These are phyloP conservation scores for Fusarium musae DNA, from an alignment of 2,329 filamentous ascomycete genomes.

Conservation along the genomic window DNA sequence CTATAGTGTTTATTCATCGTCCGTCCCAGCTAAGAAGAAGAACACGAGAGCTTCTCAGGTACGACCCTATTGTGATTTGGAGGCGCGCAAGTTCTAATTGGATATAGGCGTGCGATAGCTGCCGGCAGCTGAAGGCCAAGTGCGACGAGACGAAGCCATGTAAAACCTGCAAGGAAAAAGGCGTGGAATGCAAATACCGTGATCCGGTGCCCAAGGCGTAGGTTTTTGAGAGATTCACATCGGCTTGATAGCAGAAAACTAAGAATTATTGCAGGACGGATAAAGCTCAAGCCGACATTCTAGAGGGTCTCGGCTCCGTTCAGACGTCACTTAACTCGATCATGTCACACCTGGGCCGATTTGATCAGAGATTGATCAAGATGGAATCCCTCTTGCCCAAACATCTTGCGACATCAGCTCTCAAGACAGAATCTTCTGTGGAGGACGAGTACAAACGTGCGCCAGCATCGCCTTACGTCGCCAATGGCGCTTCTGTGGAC, in stretches of 20 bases:
- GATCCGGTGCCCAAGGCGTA: constrained; percentile 84
- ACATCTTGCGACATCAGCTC: constrained; percentile 23
- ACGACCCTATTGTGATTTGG: background rate
- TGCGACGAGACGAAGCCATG: constrained; percentile 88
- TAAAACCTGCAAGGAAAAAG: constrained; percentile 90
- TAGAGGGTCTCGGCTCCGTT: constrained; percentile 63
- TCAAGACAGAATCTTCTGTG: constrained; percentile 45
- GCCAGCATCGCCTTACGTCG: constrained; percentile 35
- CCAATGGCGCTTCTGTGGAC: constrained; percentile 38
- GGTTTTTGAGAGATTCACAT: background rate
- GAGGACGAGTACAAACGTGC: constrained; percentile 47
- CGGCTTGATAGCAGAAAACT: constrained; percentile 2
- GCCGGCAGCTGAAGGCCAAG: constrained; percentile 87
- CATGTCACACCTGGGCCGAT: constrained; percentile 50
- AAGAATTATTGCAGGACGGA: constrained; percentile 58
- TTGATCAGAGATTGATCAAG: constrained; percentile 53
- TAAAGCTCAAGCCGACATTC: constrained; percentile 69
- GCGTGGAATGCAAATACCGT: constrained; percentile 84
- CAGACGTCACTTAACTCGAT: constrained; percentile 52
- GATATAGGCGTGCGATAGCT: constrained; percentile 88
- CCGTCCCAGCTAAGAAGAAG: constrained; percentile 64
- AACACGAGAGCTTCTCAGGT: constrained; percentile 74
- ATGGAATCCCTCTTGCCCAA: constrained; percentile 48
- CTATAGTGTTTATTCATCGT: constrained; percentile 57
- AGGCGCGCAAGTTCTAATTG: constrained; percentile 20